Conservation (phyloP, 2,329 filamentous ascomycete genomes). For the Rhynchosporium graminicola region DNA sequence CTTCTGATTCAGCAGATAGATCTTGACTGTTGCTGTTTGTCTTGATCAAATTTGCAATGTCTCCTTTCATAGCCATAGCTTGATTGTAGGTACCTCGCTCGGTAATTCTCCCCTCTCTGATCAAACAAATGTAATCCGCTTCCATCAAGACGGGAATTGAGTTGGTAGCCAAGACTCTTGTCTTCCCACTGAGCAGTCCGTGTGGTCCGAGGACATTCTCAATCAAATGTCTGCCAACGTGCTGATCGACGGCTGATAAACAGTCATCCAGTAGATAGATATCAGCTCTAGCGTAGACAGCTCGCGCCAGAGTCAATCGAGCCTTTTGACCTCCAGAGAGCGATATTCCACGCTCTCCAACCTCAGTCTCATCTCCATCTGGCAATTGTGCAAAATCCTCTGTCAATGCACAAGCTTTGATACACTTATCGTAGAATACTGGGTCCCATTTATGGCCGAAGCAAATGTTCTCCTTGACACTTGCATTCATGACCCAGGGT, state of each 20-base stretch:
- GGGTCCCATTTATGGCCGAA: constrained; percentile 95
- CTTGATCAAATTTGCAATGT: constrained; percentile 81
- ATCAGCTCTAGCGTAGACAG: constrained; percentile 95
- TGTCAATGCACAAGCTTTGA: constrained; percentile 84
- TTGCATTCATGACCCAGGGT: constrained; percentile 97
- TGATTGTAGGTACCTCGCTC: constrained; percentile 91
- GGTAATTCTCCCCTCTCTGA: constrained; percentile 79
- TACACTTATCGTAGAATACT: constrained; percentile 88
- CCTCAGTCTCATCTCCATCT: constrained; percentile 94
- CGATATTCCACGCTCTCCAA: constrained; percentile 95
- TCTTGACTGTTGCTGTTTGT: constrained; percentile 64
- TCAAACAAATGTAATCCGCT: constrained; percentile 82
- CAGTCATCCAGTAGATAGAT: constrained; percentile 94
- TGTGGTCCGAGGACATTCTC: constrained; percentile 87
- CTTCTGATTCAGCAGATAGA: constrained; percentile 44
- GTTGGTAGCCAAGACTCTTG: constrained; percentile 91
- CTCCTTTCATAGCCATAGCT: constrained; percentile 89
- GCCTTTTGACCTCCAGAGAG: constrained; percentile 96
- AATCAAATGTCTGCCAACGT: constrained; percentile 92
- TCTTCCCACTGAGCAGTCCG: constrained; percentile 82
- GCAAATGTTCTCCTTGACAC: constrained; percentile 93
- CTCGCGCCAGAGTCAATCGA: constrained; percentile 84
- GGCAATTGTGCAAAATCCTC: constrained; percentile 92
- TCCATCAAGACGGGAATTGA: constrained; percentile 88
- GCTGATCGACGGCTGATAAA: constrained; percentile 95